These are phyloP conservation scores for Suillus ampliporus DNA, from an alignment of 768 basidiomycete genomes.

Conservation along the genomic window DNA sequence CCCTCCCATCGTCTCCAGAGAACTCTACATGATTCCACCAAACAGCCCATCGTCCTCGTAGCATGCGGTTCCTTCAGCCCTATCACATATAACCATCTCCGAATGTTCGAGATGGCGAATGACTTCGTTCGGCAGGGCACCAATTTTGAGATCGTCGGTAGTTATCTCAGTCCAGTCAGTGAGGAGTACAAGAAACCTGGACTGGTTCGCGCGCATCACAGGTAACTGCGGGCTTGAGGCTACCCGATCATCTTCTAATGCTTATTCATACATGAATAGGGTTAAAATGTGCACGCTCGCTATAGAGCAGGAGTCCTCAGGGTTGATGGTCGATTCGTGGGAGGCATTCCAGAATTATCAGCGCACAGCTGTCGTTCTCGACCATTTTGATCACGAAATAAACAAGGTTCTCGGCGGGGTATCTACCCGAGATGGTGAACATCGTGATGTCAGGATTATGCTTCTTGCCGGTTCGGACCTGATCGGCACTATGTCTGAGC, in stretches of 20 bases:
- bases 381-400: slow-evolving; percentile 96
- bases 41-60: slow-evolving; percentile 89
- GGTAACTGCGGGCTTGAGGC: slow-evolving; percentile 58
- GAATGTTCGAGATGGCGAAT: slow-evolving; percentile 99
- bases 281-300: slow-evolving; percentile 90
- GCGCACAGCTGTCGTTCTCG: slow-evolving; percentile 94
- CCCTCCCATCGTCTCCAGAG: slow-evolving; percentile 66
- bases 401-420: slow-evolving; percentile 87
- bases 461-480: slow-evolving; percentile 96
- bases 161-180: slow-evolving; percentile 95
- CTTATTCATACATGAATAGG: slow-evolving; percentile 44
- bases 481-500: slow-evolving; percentile 97
- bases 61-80: slow-evolving; percentile 99
- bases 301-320: slow-evolving; percentile 86
- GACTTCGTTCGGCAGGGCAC: slow-evolving; percentile 94
- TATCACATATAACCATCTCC: slow-evolving; percentile 93
- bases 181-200: slow-evolving; percentile 98
- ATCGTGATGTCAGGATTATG: slow-evolving; percentile 82
- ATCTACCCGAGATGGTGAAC: slow-evolving; percentile 72
- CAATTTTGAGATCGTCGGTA: slow-evolving; percentile 91
- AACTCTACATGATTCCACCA: slow-evolving; percentile 62
- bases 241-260: background rate
- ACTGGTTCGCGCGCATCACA: slow-evolving; percentile 82
- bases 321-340: slow-evolving; percentile 99
- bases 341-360: slow-evolving; percentile 95